phyloP scores from a whole-genome alignment of 2,329 filamentous ascomycete species.

The Tolypocladium tropicale region DNA sequence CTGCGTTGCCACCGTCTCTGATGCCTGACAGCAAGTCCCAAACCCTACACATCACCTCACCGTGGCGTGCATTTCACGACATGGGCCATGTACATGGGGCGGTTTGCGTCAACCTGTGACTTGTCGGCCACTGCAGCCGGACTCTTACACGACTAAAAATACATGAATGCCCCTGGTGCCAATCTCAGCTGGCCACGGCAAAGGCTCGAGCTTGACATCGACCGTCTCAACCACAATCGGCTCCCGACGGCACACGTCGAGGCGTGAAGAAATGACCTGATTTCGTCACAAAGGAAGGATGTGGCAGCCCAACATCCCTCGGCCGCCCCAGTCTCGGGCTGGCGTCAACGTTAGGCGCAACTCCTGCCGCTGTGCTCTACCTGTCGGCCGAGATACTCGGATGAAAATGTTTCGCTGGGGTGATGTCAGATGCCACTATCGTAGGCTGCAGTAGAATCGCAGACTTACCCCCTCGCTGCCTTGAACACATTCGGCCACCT shows the following conservation, averaged over 20 bases:
- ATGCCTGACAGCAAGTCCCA: neutral
- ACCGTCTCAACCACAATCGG: neutral
- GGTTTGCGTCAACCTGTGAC: neutral
- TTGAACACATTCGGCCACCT: conserved; percentile 82
- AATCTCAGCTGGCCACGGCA: neutral
- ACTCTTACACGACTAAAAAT: neutral
- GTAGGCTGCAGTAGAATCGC: neutral
- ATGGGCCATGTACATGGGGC: neutral
- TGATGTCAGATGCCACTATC: conserved; percentile 12
- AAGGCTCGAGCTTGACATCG: neutral
- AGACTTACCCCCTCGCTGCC: conserved; percentile 76
- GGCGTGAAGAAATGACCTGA: neutral
- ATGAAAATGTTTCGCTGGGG: conserved; percentile 59
- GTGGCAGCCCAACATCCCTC: conserved; percentile 84
- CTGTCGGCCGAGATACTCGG: conserved; percentile 45
- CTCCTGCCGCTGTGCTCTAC: conserved; percentile 36
- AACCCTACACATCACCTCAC: neutral
- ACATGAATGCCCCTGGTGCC: neutral
- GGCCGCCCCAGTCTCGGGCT: conserved; percentile 75
- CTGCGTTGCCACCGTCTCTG: neutral
- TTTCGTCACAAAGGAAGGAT: conserved; percentile 58
- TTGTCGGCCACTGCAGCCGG: neutral
- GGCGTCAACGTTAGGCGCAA: conserved; percentile 66
- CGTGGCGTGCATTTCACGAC: neutral
- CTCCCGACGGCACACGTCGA: neutral